Evolutionary conservation across 2,329 filamentous ascomycete species (phyloP).

Genomic region (Colletotrichum cuscutae): DNA sequence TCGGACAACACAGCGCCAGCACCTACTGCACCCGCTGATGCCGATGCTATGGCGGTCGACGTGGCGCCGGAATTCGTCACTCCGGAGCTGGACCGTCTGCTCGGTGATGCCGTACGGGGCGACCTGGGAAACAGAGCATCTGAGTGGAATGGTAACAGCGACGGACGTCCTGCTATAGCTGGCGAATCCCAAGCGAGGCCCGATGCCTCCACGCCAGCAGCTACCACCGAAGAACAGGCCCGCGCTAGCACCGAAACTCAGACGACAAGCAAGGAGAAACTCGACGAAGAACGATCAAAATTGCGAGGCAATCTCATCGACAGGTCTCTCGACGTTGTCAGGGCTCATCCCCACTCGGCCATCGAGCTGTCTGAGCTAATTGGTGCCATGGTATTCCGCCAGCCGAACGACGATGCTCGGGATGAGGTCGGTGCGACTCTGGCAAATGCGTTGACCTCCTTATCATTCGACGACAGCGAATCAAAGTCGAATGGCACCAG

Average conservation of each 20-base stretch:
- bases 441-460: conserved; percentile 82
- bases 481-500: conserved; percentile 71
- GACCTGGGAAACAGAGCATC: conserved; percentile 39
- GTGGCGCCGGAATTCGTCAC: conserved; percentile 36
- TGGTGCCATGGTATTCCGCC: conserved; percentile 72
- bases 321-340: conserved; percentile 88
- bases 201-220: conserved; percentile 37
- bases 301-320: conserved; percentile 85
- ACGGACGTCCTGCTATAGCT: conserved; percentile 7
- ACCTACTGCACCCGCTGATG: conserved; percentile 18
- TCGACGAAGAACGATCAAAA: conserved; percentile 79
- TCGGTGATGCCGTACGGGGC: conserved; percentile 37
- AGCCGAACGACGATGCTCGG: conserved; percentile 64
- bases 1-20: conserved; percentile 36
- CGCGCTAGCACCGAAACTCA: conserved; percentile 32
- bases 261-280: conserved; percentile 74
- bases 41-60: conserved; percentile 48
- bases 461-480: conserved; percentile 69
- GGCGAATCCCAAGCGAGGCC: conserved; percentile 12
- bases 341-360: conserved; percentile 86
- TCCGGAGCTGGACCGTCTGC: conserved; percentile 39
- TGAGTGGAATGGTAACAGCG: conserved; percentile 40
- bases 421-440: conserved; percentile 85
- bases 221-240: conserved; percentile 39
- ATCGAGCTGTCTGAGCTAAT: conserved; percentile 94